Conservation (phyloP, 2,329 filamentous ascomycete species). For the Metarhizium sp. region DNA sequence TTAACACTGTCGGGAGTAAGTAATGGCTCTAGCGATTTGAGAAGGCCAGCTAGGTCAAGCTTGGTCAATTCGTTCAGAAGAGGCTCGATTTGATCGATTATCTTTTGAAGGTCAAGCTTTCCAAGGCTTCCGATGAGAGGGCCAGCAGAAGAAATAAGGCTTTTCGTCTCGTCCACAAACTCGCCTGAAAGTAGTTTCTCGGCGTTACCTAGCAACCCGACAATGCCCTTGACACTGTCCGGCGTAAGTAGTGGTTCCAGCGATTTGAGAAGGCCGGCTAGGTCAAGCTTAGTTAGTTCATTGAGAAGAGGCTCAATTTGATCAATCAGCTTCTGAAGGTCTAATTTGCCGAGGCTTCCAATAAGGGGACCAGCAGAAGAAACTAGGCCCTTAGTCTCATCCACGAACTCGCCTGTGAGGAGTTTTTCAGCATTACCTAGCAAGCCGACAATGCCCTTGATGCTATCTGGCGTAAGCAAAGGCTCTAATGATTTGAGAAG, state of each 20-base stretch:
- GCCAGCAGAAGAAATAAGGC: constrained; percentile 6
- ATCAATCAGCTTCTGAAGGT: constrained; percentile 6
- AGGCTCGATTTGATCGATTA: constrained; percentile 19
- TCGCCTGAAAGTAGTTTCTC: constrained; percentile 17
- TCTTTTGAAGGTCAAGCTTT: constrained; percentile 13
- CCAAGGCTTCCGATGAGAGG: constrained; percentile 8
- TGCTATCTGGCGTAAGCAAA: constrained; percentile 17
- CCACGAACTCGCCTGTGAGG: constrained; percentile 17
- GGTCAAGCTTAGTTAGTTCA: constrained; percentile 21
- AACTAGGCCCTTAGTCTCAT: constrained; percentile 18
- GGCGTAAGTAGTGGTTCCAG: constrained; percentile 18
- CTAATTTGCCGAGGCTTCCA: constrained; percentile 2
- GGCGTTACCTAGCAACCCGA: constrained; percentile 21
- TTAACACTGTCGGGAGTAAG: constrained; percentile 21
- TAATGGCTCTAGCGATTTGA: constrained; percentile 18
- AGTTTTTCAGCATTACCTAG: constrained; percentile 18
- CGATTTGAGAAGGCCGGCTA: constrained; percentile 18
- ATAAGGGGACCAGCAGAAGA: constrained; percentile 17
- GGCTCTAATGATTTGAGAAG: constrained; percentile 17
- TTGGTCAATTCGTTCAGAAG: constrained; percentile 6
- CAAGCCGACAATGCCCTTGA: constrained; percentile 23
- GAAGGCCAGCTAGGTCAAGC: constrained; percentile 8
- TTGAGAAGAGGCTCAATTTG: constrained; percentile 21
- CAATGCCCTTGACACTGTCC: constrained; percentile 19
- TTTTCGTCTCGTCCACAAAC: constrained; percentile 19